Percentiles rank a stretch among this genome's conserved stretches.
Evolutionary conservation across 2,329 filamentous ascomycete species (phyloP).

Genomic region (Delphinella strobiligena): DNA sequence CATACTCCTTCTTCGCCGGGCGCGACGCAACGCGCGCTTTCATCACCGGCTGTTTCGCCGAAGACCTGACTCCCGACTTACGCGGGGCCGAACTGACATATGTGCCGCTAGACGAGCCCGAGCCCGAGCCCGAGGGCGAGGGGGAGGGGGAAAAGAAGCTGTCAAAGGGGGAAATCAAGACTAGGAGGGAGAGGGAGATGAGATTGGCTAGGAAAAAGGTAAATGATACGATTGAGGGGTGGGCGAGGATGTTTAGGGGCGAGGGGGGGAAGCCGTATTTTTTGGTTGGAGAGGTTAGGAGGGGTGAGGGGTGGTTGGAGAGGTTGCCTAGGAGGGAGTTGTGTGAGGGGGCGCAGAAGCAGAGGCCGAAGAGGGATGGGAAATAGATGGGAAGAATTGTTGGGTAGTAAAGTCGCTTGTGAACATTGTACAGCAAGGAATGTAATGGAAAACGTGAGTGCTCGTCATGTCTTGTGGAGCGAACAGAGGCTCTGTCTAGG

Average conservation of each 20-base stretch:
- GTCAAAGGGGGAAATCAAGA: slow-evolving; percentile 30
- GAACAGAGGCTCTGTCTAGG: too few relatives aligned
- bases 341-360: slow-evolving; percentile 59
- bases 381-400: not conserved
- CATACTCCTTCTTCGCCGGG: slow-evolving; percentile 79
- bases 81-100: slow-evolving; percentile 82
- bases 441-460: too few relatives aligned
- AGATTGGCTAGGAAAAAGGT: slow-evolving; percentile 54
- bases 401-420: too few relatives aligned
- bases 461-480: too few relatives aligned
- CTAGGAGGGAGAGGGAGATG: slow-evolving; percentile 49
- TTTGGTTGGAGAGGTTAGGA: slow-evolving; percentile 61
- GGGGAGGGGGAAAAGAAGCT: slow-evolving; percentile 16
- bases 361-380: slow-evolving; percentile 40
- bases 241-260: slow-evolving; percentile 65
- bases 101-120: slow-evolving; percentile 43
- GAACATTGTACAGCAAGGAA: too few relatives aligned
- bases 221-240: slow-evolving; percentile 58
- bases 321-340: slow-evolving; percentile 46
- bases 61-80: slow-evolving; percentile 74
- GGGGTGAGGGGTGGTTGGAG: slow-evolving; percentile 49
- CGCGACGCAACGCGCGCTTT: slow-evolving; percentile 78
- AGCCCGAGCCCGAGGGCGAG: slow-evolving; percentile 14
- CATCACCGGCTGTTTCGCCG: slow-evolving; percentile 83
- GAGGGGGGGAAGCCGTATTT: slow-evolving; percentile 63